phyloP scores from a whole-genome alignment of 148 eudicot species.

The Pouteria glomerata region DNA sequence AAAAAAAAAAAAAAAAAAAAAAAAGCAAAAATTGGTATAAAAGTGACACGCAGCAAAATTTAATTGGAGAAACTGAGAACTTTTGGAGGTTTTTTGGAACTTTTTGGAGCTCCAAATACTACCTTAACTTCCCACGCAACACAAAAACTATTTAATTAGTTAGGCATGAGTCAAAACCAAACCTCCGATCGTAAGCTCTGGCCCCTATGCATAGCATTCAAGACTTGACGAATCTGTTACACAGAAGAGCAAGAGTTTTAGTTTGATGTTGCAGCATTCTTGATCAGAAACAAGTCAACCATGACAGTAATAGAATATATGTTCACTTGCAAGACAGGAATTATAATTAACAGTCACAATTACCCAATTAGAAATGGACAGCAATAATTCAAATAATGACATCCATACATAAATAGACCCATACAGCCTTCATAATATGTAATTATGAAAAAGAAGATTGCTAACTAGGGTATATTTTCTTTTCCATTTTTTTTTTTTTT shows the following conservation, averaged over 20 bases:
- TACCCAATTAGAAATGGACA: neutral
- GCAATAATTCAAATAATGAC: neutral
- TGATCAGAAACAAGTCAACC: neutral
- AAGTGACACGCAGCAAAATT: too few species aligned
- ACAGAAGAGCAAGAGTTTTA: slow-evolving; percentile 2
- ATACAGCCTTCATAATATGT: too few species aligned
- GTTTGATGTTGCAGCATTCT: neutral
- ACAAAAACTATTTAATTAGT: neutral
- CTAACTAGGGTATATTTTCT: too few species aligned
- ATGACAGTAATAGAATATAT: neutral
- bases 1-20: too few species aligned
- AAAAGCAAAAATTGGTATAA: too few species aligned
- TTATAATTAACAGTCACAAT: neutral
- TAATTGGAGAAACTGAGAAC: too few species aligned
- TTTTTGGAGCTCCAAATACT: too few species aligned
- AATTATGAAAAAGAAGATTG: neutral
- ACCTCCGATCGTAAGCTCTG: slow-evolving; percentile 48
- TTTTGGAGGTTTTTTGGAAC: too few species aligned
- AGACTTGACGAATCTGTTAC: slow-evolving; percentile 48
- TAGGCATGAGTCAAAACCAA: slow-evolving; percentile 11
- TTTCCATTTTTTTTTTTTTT: too few species aligned
- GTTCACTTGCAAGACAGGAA: neutral
- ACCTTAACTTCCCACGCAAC: too few species aligned
- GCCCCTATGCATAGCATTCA: slow-evolving; percentile 47
- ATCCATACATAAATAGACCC: neutral